Evolutionary conservation across 208 protist genomes (phyloP), one percentile per base, ranked within the genome.

Genomic region (Crithidia expoeki): DNA sequence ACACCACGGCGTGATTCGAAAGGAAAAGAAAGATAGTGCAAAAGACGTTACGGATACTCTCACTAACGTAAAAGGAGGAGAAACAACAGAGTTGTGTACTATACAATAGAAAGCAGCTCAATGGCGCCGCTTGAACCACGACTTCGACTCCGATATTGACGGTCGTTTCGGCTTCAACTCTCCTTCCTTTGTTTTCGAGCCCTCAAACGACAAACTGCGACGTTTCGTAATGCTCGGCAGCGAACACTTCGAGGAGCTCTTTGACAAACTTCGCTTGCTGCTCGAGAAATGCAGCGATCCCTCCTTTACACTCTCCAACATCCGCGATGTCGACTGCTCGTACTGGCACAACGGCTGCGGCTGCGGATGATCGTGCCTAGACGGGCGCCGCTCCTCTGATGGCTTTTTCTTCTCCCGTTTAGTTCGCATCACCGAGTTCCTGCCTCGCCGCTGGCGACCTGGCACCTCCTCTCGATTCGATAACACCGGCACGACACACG

Each of bases 401-500:
- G 28, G 4, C 51, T 4, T 56, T 1, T 3, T 21, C 51, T 56
- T 56, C 28, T n/a, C 28, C 28, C 27, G 27, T 28, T 21, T 36
- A 28, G 27, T 56, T 9, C 28, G 23, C 17, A 30, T 34, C 55
- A 60, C 19, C 57, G 57, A 34, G 21, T 10, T 25, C 10, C 42
- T 64, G 23, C 57, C 1, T 5, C 21, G 32, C 9, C 7, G 32
- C 28, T 51, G 12, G 2, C 58, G 2, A 0, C 42, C 42, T 19
- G 11, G 16, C 21, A 64, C 58, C 27, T 64, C 58, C 28, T 64
- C 58, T 9, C 19, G 38, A 19, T 32, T 64, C 44, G 58, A 40
- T 25, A 64, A 28, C 14, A 64, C 42, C 25, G 58, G 58, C 27
- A 38, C 28, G 6, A 28, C 23, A 12, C n/a, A 2, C 27, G 10